Conservation (phyloP, 257 asterid species). For the Avicennia marina region DNA sequence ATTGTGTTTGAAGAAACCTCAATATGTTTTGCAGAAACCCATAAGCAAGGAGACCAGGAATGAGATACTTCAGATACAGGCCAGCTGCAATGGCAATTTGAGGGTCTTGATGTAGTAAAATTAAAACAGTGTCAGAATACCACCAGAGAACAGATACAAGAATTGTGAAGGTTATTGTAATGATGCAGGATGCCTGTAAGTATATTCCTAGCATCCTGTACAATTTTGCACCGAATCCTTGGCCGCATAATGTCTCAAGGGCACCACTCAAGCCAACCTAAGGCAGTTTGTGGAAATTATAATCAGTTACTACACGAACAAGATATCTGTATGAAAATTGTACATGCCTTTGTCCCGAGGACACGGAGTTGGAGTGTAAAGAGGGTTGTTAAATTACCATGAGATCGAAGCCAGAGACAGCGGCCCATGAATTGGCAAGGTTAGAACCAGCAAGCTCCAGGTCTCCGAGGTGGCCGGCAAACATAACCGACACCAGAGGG, state of each 20-base stretch:
- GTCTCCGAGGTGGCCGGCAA: conserved; percentile 77
- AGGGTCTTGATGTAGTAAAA: conserved; percentile 55
- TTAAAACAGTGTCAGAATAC: conserved; percentile 40
- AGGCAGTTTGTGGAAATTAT: not conserved
- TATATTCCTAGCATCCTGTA: conserved; percentile 52
- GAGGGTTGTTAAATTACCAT: conserved; percentile 29
- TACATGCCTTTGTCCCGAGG: no score
- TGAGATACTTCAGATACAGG: conserved; percentile 47
- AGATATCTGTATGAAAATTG: not conserved
- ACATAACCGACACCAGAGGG: conserved; percentile 74
- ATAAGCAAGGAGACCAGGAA: conserved; percentile 67
- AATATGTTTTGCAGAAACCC: conserved; percentile 50
- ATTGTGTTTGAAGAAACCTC: conserved; percentile 70
- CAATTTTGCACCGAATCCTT: conserved; percentile 58
- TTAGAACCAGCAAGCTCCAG: conserved; percentile 66
- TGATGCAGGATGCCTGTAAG: conserved; percentile 60
- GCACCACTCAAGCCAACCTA: conserved; percentile 78
- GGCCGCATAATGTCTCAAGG: conserved; percentile 77
- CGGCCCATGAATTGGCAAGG: conserved; percentile 78
- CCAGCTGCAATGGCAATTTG: conserved; percentile 51
- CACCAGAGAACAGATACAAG: conserved; percentile 49
- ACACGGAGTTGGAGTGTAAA: not conserved
- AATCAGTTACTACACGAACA: not conserved
- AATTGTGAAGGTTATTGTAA: conserved; percentile 30
- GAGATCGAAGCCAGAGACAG: conserved; percentile 58